A percentile compares a stretch with the other conserved stretches of the same genome.
phyloP scores from a whole-genome alignment of 2,329 filamentous ascomycete species.

The Lachnellula cervina region DNA sequence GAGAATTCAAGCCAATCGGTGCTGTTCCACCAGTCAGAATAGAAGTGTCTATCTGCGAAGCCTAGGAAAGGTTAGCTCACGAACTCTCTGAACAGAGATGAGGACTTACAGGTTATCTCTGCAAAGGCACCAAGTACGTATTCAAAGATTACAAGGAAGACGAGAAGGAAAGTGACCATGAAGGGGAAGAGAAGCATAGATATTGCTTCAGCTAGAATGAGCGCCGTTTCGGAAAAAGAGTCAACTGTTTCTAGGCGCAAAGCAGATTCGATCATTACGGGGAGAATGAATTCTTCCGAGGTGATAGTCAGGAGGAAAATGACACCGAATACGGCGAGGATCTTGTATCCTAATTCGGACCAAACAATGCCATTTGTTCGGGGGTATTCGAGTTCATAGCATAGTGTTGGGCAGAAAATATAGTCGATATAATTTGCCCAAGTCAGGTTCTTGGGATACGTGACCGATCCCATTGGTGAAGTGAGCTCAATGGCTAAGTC shows the following conservation, averaged over 20 bases:
- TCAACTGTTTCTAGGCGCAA: slow-evolving; percentile 43
- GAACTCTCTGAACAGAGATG: not conserved
- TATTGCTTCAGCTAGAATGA: slow-evolving; percentile 85
- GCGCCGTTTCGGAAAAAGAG: slow-evolving; percentile 56
- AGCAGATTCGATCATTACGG: slow-evolving; percentile 72
- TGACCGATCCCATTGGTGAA: slow-evolving; percentile 81
- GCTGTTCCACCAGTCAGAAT: slow-evolving; percentile 71
- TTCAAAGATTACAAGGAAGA: slow-evolving; percentile 98
- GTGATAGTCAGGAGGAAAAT: slow-evolving; percentile 91
- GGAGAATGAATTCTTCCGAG: slow-evolving; percentile 92
- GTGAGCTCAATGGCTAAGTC: slow-evolving; percentile 87
- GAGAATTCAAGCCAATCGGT: slow-evolving; percentile 95
- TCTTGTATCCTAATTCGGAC: slow-evolving; percentile 77
- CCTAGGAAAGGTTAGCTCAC: slow-evolving; percentile 9
- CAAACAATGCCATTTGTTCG: slow-evolving; percentile 71
- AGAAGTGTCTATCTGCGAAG: slow-evolving; percentile 93
- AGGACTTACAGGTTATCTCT: slow-evolving; percentile 68
- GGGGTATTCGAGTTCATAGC: slow-evolving; percentile 96
- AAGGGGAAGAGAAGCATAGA: slow-evolving; percentile 92
- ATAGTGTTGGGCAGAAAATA: slow-evolving; percentile 87
- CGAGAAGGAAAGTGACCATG: slow-evolving; percentile 90
- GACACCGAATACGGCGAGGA: slow-evolving; percentile 86
- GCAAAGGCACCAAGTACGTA: slow-evolving; percentile 93
- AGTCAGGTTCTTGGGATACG: slow-evolving; percentile 86
- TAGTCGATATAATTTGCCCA: slow-evolving; percentile 80